Base-by-base conservation (phyloP, 2,329 filamentous ascomycete genomes). In the Elsinoe perseae region DNA sequence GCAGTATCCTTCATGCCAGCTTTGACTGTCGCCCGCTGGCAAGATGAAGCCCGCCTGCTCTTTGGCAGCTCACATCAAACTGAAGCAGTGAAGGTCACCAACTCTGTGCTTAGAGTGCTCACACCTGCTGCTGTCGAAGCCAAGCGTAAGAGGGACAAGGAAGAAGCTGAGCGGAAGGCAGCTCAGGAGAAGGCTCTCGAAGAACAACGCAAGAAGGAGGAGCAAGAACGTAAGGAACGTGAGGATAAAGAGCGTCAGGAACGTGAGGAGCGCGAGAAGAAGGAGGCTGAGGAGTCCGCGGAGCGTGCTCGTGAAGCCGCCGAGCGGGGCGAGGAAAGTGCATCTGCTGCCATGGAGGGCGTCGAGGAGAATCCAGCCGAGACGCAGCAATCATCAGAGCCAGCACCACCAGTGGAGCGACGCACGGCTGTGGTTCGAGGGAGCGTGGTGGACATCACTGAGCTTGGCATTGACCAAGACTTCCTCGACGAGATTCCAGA, bases 401-500 rank as follows among this genome's bases (percentile, higher is more conserved):
- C 73, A 18, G 69, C 75, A 32, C 78, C 80, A 52, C 60, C 66
- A 16, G 61, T 57, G 12, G 64, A 66, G 59, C 85, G 91, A 48
- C 80, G 95, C 27, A 85, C 85, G 64, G 95, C 89, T 14, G 91
- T 81, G 1, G 90, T 98, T 55, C 79, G 91, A 59, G 92, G 91
- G 23, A 86, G 87, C 61, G 84, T 93, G 64, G 82, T 95, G 54
- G 93, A 98, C 69, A 93, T 98, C 50, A 98, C 93, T 0, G 88
- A 89, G 59, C 79, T 98, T 60, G 91, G 92, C 50, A 97, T 98
- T 64, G 93, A 98, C 67, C 82, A 87, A 14, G 91, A 95, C 57
- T 98, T 96, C 70, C 81, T 98, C 5, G 89, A 93, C 58, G 95
- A 92, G n/a, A 75, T 98, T n/a, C 93, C 93, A 0, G 93, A 98